Percentiles rank a stretch among this genome's conserved stretches.
phyloP scores from a whole-genome alignment of 1,284 basidiomycete genomes.

The Garcileccinum viscosum region DNA sequence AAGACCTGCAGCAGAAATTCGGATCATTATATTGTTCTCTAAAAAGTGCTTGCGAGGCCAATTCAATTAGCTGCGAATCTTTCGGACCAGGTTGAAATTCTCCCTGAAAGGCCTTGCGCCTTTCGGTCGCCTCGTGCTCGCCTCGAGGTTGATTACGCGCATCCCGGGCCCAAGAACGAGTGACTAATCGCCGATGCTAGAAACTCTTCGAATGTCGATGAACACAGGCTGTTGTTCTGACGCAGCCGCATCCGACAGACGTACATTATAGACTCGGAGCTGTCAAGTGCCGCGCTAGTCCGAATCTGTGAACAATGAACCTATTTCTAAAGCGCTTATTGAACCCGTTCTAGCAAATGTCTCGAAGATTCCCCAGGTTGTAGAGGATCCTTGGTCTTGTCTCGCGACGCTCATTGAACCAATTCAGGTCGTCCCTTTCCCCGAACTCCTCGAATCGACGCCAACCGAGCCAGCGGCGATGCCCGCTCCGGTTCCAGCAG shows the following conservation, averaged over 20 bases:
- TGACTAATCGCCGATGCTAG: slow-evolving; percentile 6
- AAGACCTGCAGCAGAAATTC: not conserved
- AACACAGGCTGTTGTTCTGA: not conserved
- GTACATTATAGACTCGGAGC: not conserved
- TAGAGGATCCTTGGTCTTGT: not conserved
- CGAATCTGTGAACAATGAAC: slow-evolving; percentile 2
- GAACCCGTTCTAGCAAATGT: slow-evolving; percentile 11
- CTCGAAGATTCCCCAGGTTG: not conserved
- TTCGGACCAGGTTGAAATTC: not conserved
- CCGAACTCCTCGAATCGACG: slow-evolving; percentile 10
- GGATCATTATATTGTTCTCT: not conserved
- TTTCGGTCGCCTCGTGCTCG: slow-evolving; percentile 25
- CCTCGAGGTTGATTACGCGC: slow-evolving; percentile 38
- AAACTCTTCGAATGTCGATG: not conserved
- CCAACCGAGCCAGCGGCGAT: slow-evolving; percentile 31
- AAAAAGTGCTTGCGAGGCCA: not conserved
- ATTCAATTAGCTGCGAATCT: slow-evolving; percentile 3
- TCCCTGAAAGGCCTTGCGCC: slow-evolving; percentile 12
- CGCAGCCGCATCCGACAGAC: slow-evolving; percentile 3
- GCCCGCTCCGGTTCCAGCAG: slow-evolving; percentile 16
- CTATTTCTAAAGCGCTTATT: slow-evolving; percentile 10
- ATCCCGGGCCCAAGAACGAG: not conserved
- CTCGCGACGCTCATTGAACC: not conserved
- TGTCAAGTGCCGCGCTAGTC: not conserved
- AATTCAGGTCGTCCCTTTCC: slow-evolving; percentile 7